phyloP scores from a whole-genome alignment of 1,139 yeast species.

The Diutina catenulata region DNA sequence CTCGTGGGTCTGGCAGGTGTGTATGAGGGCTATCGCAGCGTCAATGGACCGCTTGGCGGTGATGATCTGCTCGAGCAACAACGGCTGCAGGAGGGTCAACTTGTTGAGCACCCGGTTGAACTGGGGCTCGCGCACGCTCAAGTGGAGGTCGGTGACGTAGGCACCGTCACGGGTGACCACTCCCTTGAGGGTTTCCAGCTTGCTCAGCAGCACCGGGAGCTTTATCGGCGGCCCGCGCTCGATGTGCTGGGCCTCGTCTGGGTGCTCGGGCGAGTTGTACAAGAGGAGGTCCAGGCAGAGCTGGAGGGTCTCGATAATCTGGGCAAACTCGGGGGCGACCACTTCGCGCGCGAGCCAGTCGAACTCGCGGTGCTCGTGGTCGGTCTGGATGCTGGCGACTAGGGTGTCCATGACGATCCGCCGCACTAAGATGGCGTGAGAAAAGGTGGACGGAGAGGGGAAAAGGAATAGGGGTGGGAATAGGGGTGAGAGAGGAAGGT shows the following conservation, averaged over 20 bases:
- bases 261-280: constrained; percentile 29
- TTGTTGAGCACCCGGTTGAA: constrained; percentile 21
- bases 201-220: constrained; percentile 26
- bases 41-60: constrained; percentile 23
- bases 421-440: not conserved
- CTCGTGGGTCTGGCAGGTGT: not conserved
- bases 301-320: constrained; percentile 27
- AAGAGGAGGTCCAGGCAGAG: constrained; percentile 27
- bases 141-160: constrained; percentile 20
- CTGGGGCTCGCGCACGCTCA: constrained; percentile 18
- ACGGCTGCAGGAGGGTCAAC: constrained; percentile 18
- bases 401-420: not conserved
- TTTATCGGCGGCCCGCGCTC: constrained; percentile 29
- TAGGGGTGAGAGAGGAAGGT: too few species aligned
- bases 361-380: constrained; percentile 15
- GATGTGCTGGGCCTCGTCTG: constrained; percentile 16
- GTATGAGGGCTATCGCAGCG: constrained; percentile 17
- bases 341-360: constrained; percentile 27
- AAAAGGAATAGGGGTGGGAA: not conserved
- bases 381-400: not conserved
- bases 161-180: constrained; percentile 32
- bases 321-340: constrained; percentile 27
- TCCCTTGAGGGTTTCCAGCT: constrained; percentile 31
- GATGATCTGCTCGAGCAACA: constrained; percentile 22
- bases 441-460: not conserved